phyloP scores from a whole-genome alignment of 371 early-diverging fungal species.

The Chytridium lagenaria region DNA sequence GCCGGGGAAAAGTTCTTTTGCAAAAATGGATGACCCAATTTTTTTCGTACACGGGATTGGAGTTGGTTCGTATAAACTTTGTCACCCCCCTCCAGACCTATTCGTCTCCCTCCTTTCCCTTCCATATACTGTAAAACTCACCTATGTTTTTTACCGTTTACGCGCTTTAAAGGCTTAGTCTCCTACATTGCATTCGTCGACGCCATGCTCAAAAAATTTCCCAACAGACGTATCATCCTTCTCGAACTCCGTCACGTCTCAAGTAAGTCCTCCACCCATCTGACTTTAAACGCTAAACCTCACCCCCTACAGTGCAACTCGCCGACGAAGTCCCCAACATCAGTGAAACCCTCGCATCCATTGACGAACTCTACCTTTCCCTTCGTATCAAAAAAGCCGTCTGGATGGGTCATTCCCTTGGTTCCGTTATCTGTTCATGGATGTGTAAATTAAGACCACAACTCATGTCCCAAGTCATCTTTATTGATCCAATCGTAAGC shows the following conservation, averaged over 20 bases:
- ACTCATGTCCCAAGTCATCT: constrained; percentile 24
- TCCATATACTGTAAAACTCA: no score
- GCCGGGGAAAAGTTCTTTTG: neutral
- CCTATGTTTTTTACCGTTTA: no score
- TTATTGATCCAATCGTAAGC: constrained; percentile 41
- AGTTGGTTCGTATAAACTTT: constrained; percentile 25
- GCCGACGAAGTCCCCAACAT: constrained; percentile 23
- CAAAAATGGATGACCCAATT: constrained; percentile 22
- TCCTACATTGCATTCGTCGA: constrained; percentile 25
- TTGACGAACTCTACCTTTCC: constrained; percentile 1
- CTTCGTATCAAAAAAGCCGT: constrained; percentile 19
- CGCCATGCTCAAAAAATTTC: constrained; percentile 20
- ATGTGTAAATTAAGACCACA: constrained; percentile 25
- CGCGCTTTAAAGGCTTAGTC: constrained; percentile 6
- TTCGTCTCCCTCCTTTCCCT: neutral
- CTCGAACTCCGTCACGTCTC: constrained; percentile 42
- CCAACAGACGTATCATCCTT: constrained; percentile 31
- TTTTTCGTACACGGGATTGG: constrained; percentile 39
- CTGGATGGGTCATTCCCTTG: constrained; percentile 41
- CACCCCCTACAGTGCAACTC: neutral
- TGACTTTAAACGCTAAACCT: neutral
- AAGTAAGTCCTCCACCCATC: constrained; percentile 25
- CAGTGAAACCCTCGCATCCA: constrained; percentile 21
- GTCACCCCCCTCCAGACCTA: neutral
- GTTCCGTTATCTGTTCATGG: constrained; percentile 40